Percentiles rank a stretch among this genome's conserved stretches.
Conservation (phyloP, 257 asterid species). For the Fraxinus quadrangulata region DNA sequence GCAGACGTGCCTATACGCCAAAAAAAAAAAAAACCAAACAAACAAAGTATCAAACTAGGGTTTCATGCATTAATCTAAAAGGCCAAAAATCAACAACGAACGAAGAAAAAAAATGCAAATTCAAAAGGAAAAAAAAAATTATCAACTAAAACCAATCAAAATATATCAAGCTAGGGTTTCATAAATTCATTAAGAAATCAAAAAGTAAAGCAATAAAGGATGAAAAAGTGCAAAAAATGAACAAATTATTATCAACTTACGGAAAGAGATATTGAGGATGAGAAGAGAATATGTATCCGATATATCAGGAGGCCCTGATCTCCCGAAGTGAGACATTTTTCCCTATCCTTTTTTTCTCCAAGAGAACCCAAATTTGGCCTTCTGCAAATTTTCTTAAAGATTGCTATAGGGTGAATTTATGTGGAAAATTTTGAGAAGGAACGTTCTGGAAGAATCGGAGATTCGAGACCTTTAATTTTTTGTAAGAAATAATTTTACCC, state of each 20-base stretch:
- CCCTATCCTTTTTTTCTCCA: conserved; percentile 1
- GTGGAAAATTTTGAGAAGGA: background rate
- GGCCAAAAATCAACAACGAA: background rate
- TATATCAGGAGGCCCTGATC: conserved; percentile 64
- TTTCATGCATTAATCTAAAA: background rate
- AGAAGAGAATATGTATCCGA: conserved; percentile 59
- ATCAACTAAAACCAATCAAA: background rate
- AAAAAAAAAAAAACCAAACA: background rate
- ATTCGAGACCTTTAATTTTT: background rate
- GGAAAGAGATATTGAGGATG: conserved; percentile 65
- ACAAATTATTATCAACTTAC: conserved; percentile 27
- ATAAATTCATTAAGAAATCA: background rate
- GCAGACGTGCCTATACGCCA: conserved; percentile 32
- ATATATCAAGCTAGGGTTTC: background rate
- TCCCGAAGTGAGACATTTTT: conserved; percentile 61
- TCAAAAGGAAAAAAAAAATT: background rate
- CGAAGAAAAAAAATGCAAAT: background rate
- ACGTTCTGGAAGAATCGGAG: background rate
- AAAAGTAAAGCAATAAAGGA: background rate
- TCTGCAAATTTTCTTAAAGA: background rate
- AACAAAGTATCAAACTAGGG: background rate
- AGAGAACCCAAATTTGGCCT: background rate
- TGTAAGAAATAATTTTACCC: no score
- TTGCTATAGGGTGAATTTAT: background rate
- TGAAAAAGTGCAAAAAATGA: background rate